phyloP scores from a whole-genome alignment of 805 yeast species.

The Candida oleophila region DNA sequence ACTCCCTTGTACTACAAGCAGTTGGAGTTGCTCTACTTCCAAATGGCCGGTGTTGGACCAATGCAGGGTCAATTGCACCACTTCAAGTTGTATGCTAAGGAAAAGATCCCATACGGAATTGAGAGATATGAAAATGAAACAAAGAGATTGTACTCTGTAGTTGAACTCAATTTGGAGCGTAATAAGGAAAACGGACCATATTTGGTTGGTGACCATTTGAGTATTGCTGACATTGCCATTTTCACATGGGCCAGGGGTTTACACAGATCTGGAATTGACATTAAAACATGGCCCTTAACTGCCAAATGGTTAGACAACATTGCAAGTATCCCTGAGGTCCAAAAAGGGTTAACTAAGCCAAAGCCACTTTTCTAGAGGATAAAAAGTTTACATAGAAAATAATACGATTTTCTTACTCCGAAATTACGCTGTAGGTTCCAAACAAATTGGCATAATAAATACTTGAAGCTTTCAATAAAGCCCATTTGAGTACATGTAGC shows the following conservation, averaged over 20 bases:
- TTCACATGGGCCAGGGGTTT: conserved; percentile 44
- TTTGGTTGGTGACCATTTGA: conserved; percentile 58
- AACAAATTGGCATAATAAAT: no score
- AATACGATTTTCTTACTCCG: no score
- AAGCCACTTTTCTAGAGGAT: neutral
- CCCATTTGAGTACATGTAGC: no score
- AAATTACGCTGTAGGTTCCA: no score
- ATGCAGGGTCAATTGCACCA: conserved; percentile 61
- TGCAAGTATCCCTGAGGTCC: neutral
- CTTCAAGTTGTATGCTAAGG: conserved; percentile 45
- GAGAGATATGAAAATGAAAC: conserved; percentile 51
- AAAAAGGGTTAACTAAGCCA: neutral
- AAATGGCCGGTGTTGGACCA: conserved; percentile 60
- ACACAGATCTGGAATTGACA: neutral
- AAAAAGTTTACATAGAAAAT: no score
- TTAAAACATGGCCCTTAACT: neutral
- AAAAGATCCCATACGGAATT: conserved; percentile 53
- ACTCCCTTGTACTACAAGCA: conserved; percentile 50
- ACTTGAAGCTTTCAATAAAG: no score
- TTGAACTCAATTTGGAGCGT: conserved; percentile 48
- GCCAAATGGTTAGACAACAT: neutral
- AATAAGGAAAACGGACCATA: conserved; percentile 46
- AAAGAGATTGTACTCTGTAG: conserved; percentile 52
- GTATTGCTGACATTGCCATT: conserved; percentile 57
- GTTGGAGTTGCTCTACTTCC: conserved; percentile 55